phyloP scores from a whole-genome alignment of 2,329 filamentous ascomycete genomes.

The Colletotrichum siamense region DNA sequence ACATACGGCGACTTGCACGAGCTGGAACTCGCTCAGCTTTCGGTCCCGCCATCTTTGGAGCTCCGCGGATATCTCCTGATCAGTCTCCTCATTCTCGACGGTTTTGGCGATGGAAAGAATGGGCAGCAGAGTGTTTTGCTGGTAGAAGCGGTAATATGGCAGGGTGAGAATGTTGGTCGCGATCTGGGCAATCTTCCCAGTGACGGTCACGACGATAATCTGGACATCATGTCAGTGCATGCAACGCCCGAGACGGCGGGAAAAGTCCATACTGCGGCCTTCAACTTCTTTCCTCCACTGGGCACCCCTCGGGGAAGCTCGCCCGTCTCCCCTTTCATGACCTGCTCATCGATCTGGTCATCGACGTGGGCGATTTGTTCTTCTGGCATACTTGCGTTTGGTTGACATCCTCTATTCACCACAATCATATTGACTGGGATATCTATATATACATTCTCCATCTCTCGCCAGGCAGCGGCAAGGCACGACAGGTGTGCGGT shows the following conservation, averaged over 20 bases:
- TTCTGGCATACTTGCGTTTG: neutral
- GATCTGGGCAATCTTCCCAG: constrained; percentile 9
- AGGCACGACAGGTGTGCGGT: neutral
- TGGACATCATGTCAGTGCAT: neutral
- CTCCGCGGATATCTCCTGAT: constrained; percentile 21
- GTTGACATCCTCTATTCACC: neutral
- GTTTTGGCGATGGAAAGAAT: constrained; percentile 25
- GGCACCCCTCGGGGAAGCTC: constrained; percentile 2
- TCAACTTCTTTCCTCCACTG: constrained; percentile 2
- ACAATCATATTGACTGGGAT: neutral
- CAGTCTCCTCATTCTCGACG: constrained; percentile 10
- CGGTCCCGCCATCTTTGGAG: constrained; percentile 25
- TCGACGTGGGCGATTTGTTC: neutral
- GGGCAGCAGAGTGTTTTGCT: constrained; percentile 29
- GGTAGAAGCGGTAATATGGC: constrained; percentile 30
- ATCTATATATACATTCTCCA: constrained; percentile 1
- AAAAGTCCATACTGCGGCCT: neutral
- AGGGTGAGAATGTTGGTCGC: constrained; percentile 26
- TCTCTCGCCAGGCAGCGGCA: neutral
- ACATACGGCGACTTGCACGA: constrained; percentile 28
- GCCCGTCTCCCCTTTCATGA: neutral
- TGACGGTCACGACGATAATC: constrained; percentile 9
- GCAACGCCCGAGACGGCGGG: neutral
- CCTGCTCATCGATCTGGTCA: neutral
- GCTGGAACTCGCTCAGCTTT: constrained; percentile 28